Percentiles rank a stretch among this genome's conserved stretches.
These are phyloP conservation scores for Entomortierella lignicola DNA, from an alignment of 192 early-diverging fungal species.

Conservation along the genomic window DNA sequence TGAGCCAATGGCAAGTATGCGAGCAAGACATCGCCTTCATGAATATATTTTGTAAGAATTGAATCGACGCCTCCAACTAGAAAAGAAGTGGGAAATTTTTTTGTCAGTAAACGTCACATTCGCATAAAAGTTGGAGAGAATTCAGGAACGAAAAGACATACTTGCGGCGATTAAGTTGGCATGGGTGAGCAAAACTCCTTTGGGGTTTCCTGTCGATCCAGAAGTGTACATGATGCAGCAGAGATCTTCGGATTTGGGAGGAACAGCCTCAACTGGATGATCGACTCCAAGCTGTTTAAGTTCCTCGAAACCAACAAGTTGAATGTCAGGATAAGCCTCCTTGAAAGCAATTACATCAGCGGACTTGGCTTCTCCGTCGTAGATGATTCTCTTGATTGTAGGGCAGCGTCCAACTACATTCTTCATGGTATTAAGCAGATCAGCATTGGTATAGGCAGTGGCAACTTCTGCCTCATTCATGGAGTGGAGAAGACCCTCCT, in stretches of 20 bases:
- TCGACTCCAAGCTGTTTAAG: slow-evolving; percentile 69
- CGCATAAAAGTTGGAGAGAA: too few relatives aligned
- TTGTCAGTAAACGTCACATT: too few relatives aligned
- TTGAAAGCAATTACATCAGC: slow-evolving; percentile 58
- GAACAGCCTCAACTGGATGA: slow-evolving; percentile 63
- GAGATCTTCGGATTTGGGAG: slow-evolving; percentile 73
- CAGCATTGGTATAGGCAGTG: slow-evolving; percentile 76
- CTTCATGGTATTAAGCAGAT: slow-evolving; percentile 68
- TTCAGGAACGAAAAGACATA: slow-evolving; percentile 26
- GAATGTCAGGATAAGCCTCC: slow-evolving; percentile 20
- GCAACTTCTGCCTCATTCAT: slow-evolving; percentile 81
- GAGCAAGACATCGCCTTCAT: slow-evolving; percentile 66
- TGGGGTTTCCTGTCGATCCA: slow-evolving; percentile 90
- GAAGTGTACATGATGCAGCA: slow-evolving; percentile 90
- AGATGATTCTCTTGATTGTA: slow-evolving; percentile 72
- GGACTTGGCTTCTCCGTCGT: slow-evolving; percentile 68
- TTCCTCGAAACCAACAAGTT: slow-evolving; percentile 71
- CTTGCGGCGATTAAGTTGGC: slow-evolving; percentile 79
- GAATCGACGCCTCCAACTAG: slow-evolving; percentile 65
- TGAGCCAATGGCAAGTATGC: slow-evolving; percentile 90
- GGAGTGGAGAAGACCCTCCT: slow-evolving; percentile 81
- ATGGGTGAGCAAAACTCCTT: slow-evolving; percentile 88
- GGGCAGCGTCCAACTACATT: slow-evolving; percentile 67
- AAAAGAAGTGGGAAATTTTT: too few relatives aligned
- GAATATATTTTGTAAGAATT: slow-evolving; percentile 54